Percentiles rank a stretch among this genome's conserved stretches.
Evolutionary conservation across 225 moss, liverwort and hornwort species (phyloP).

Genomic region (Anthoceros angustus): DNA sequence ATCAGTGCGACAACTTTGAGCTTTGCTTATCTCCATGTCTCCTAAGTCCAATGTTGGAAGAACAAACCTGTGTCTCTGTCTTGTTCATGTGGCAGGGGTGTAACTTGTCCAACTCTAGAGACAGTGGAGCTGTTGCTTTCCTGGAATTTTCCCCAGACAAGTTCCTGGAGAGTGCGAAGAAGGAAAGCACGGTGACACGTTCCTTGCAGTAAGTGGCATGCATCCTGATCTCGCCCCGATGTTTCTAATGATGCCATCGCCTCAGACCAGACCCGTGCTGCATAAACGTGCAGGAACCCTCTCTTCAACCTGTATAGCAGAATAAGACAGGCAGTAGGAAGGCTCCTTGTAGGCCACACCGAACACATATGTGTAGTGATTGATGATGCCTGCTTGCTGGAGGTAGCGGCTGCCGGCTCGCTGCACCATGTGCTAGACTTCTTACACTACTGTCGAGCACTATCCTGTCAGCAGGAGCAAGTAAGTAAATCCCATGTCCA

Average conservation of each 20-base stretch:
- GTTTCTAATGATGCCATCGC: background rate
- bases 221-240: background rate
- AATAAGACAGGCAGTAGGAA: slow-evolving; percentile 19
- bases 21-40: background rate
- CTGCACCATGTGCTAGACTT: slow-evolving; percentile 51
- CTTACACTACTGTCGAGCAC: slow-evolving; percentile 72
- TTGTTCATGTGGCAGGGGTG: slow-evolving; percentile 35
- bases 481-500: background rate
- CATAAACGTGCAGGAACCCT: slow-evolving; percentile 5
- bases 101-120: slow-evolving; percentile 49
- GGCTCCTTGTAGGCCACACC: background rate
- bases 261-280: background rate
- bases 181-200: background rate
- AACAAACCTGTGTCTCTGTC: background rate
- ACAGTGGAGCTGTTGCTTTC: slow-evolving; percentile 53
- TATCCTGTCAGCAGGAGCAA: slow-evolving; percentile 6
- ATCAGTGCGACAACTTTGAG: background rate
- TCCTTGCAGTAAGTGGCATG: background rate
- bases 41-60: background rate
- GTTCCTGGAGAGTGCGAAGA: slow-evolving; percentile 10
- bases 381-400: slow-evolving; percentile 68
- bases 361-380: slow-evolving; percentile 36
- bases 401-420: slow-evolving; percentile 53
- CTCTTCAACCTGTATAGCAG: slow-evolving; percentile 25
- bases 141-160: slow-evolving; percentile 23